phyloP scores from a whole-genome alignment of 371 early-diverging fungal genomes.

The Zancudomyces culisetae region DNA sequence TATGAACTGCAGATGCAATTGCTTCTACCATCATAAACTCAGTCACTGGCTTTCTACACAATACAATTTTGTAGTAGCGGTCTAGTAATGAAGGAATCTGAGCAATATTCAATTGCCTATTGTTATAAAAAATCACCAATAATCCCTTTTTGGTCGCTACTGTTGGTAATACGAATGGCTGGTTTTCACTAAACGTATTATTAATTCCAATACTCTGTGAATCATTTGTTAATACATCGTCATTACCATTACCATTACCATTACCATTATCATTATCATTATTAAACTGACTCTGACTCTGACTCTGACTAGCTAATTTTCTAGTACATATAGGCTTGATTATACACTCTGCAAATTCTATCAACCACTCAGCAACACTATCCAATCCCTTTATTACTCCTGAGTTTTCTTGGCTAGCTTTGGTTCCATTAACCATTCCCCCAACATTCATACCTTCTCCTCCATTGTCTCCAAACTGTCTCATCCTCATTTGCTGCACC shows the following conservation, averaged over 20 bases:
- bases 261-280: not conserved
- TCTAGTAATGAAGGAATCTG: not conserved
- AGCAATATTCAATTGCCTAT: constrained; percentile 1
- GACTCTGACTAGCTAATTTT: not conserved
- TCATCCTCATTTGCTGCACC: too few relatives aligned
- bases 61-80: not conserved
- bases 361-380: not conserved
- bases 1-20: not conserved
- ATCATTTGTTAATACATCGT: not conserved
- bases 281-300: not conserved
- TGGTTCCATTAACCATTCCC: not conserved
- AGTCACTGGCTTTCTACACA: not conserved
- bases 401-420: not conserved
- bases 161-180: not conserved
- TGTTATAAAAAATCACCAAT: not conserved
- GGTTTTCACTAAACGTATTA: not conserved
- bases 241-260: not conserved
- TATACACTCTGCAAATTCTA: not conserved
- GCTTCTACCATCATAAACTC: not conserved
- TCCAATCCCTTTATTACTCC: not conserved
- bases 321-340: not conserved
- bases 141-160: not conserved
- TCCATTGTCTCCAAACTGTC: too few relatives aligned
- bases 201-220: not conserved
- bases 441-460: too few relatives aligned